phyloP scores from a whole-genome alignment of 1,284 basidiomycete species.

The Cryptococcus sp. region DNA sequence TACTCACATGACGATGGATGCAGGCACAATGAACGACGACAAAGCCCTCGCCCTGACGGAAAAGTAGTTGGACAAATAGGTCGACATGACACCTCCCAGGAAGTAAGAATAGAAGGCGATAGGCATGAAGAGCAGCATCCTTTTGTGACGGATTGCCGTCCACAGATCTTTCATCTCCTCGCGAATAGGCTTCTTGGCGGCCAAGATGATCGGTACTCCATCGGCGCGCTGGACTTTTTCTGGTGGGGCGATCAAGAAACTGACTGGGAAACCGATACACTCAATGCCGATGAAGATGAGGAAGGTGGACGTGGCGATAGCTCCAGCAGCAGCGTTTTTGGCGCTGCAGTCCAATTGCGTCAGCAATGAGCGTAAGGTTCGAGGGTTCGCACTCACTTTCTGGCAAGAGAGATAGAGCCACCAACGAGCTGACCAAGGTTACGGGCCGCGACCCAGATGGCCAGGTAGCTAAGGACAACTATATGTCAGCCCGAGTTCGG shows the following conservation, averaged over 20 bases:
- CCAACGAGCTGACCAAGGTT: constrained; percentile 31
- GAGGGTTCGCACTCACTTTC: constrained; percentile 15
- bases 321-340: constrained; percentile 19
- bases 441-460: constrained; percentile 34
- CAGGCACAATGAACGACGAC: constrained; percentile 35
- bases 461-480: not conserved
- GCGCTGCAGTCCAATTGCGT: too few relatives aligned
- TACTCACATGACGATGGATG: constrained; percentile 6
- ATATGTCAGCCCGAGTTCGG: too few relatives aligned
- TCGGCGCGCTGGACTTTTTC: constrained; percentile 31
- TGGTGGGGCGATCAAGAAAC: constrained; percentile 27
- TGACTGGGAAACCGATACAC: constrained; percentile 24
- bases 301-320: constrained; percentile 31
- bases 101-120: constrained; percentile 32
- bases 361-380: too few relatives aligned
- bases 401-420: constrained; percentile 35
- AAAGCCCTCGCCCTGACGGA: constrained; percentile 40
- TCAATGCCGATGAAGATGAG: constrained; percentile 37
- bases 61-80: constrained; percentile 39
- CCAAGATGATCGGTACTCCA: constrained; percentile 25
- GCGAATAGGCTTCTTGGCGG: too few relatives aligned
- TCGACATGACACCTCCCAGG: constrained; percentile 31
- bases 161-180: too few relatives aligned
- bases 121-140: too few relatives aligned
- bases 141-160: too few relatives aligned